These are phyloP conservation scores for Calophaca sinica DNA, from an alignment of 306 rosid genomes.

Conservation along the genomic window DNA sequence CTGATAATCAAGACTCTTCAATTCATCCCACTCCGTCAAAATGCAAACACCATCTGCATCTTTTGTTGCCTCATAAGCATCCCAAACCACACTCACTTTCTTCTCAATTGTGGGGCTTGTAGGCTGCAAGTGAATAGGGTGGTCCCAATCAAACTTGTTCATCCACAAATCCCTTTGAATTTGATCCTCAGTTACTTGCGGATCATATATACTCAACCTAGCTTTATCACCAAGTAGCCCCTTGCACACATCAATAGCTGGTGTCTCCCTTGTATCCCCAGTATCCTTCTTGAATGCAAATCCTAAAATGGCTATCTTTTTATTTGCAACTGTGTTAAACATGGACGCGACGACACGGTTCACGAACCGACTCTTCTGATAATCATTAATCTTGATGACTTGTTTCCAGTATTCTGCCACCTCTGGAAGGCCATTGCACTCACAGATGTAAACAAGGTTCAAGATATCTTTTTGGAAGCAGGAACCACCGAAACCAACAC, in stretches of 20 bases:
- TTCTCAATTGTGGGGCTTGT: conserved; percentile 79
- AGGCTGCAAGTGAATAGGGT: conserved; percentile 86
- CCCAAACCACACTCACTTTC: conserved; percentile 83
- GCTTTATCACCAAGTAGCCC: conserved; percentile 89
- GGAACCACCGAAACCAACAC: conserved; percentile 98
- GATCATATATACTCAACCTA: conserved; percentile 79
- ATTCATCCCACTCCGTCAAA: conserved; percentile 96
- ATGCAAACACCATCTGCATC: conserved; percentile 89
- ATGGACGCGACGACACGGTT: conserved; percentile 90
- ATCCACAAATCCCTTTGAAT: conserved; percentile 86
- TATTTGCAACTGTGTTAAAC: conserved; percentile 89
- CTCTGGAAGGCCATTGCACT: conserved; percentile 96
- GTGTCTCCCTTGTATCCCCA: conserved; percentile 92
- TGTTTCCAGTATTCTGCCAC: conserved; percentile 99
- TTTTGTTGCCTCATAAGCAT: conserved; percentile 87
- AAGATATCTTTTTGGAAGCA: conserved; percentile 96
- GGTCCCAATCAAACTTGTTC: conserved; percentile 96
- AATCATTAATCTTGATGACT: conserved; percentile 92
- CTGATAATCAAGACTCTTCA: conserved; percentile 82
- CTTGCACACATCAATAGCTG: conserved; percentile 93
- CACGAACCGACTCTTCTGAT: conserved; percentile 91
- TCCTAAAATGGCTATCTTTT: conserved; percentile 86
- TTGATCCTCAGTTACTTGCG: conserved; percentile 87
- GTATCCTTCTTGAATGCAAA: conserved; percentile 97
- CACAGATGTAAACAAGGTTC: conserved; percentile 91